Percentiles rank a stretch among this genome's conserved stretches.
Evolutionary conservation across 2,329 filamentous ascomycete genomes (phyloP).

Genomic region (Phyllosticta capitalensis): DNA sequence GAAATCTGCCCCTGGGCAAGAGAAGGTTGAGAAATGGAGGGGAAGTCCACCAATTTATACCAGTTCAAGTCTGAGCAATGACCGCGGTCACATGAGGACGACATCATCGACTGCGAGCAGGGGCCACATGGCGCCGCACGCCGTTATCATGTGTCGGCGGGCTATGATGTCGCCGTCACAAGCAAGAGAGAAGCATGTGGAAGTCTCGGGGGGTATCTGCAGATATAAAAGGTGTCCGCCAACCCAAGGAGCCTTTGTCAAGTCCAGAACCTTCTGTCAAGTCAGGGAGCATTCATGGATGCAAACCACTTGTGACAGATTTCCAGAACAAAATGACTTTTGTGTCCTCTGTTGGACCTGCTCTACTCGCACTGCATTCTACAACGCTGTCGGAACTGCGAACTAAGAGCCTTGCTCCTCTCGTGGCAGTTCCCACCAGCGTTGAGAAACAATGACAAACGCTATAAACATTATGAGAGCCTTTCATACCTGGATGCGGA

Average conservation of each 20-base stretch:
- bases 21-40: not conserved
- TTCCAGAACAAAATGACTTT: too few relatives aligned
- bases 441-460: too few relatives aligned
- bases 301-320: too few relatives aligned
- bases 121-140: not conserved
- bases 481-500: too few relatives aligned
- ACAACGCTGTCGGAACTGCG: too few relatives aligned
- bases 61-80: not conserved
- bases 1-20: not conserved
- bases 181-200: not conserved
- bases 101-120: not conserved
- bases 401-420: too few relatives aligned
- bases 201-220: not conserved
- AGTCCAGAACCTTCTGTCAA: not conserved
- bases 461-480: too few relatives aligned
- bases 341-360: too few relatives aligned
- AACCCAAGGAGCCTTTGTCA: not conserved
- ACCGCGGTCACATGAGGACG: not conserved
- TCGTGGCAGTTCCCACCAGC: too few relatives aligned
- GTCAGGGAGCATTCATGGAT: not conserved
- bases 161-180: not conserved
- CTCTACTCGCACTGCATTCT: too few relatives aligned
- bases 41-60: not conserved
- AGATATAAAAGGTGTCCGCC: not conserved
- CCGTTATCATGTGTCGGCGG: not conserved